These are phyloP conservation scores for Venturia aucupariae DNA, from an alignment of 2,329 filamentous ascomycete species.

Conservation along the genomic window DNA sequence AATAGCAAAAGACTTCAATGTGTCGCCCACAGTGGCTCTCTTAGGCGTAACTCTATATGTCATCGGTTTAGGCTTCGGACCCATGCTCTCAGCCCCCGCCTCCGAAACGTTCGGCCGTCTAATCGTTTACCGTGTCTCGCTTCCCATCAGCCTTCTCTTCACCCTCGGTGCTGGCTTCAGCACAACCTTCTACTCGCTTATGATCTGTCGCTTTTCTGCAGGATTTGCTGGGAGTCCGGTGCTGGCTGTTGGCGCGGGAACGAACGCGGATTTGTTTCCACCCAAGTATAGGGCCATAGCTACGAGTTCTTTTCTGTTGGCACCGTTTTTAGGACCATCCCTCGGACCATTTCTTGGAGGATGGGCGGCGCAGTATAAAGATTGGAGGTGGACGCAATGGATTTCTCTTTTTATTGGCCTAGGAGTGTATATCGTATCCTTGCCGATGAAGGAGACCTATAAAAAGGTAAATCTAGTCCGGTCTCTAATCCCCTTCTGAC, in stretches of 20 bases:
- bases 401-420: conserved; percentile 33
- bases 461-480: conserved; percentile 27
- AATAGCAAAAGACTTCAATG: conserved; percentile 18
- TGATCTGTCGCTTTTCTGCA: conserved; percentile 52
- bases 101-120: conserved; percentile 62
- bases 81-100: conserved; percentile 62
- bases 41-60: conserved; percentile 21
- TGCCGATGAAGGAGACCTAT: conserved; percentile 47
- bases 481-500: neutral
- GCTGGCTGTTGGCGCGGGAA: conserved; percentile 35
- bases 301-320: conserved; percentile 30
- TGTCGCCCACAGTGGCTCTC: conserved; percentile 18
- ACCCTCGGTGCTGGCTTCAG: conserved; percentile 33
- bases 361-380: conserved; percentile 32
- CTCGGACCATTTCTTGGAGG: conserved; percentile 35
- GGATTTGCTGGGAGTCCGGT: conserved; percentile 26
- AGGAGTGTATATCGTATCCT: conserved; percentile 26
- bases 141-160: conserved; percentile 52
- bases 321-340: conserved; percentile 32
- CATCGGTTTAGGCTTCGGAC: conserved; percentile 54
- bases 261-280: conserved; percentile 31
- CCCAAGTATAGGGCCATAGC: conserved; percentile 26
- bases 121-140: conserved; percentile 59
- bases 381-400: conserved; percentile 37
- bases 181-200: conserved; percentile 59